Base-by-base conservation (phyloP, 306 rosid genomes). In the Elaeagnus macrophylla region DNA sequence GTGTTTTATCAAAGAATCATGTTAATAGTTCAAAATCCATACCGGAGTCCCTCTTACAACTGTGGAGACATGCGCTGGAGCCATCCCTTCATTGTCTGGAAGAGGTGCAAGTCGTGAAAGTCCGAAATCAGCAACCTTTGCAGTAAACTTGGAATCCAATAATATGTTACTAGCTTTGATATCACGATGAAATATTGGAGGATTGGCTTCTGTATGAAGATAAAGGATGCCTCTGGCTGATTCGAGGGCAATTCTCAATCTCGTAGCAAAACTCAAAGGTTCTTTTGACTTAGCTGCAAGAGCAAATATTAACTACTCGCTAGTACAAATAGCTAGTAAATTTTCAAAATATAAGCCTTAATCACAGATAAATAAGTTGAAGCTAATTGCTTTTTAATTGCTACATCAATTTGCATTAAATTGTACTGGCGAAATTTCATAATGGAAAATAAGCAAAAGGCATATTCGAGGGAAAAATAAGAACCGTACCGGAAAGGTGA, bases 31-130 rank as follows among this genome's bases (percentile, higher is more conserved):
- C 39, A 1, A 65, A 61, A 57, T 42, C 56, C 94, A 54, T 79
- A 90, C 97, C 3, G 95, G 97, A 55, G 97, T 90, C 65, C 97
- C 97, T 71, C 67, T 90, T 71, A 90, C 97, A 19, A 79, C 88
- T 7, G 97, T 90, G 37, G 97, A 90, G 57, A 90, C 80, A 51
- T 90, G 74, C 61, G 65, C 61, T 17, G 91, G 81, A 15, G 47
- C 69, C 14, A 25, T 62, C 60, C 95, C 97, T 67, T 79, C 94
- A 48, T 61, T 81, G 37, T 83, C 82, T 9, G 66, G 68, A 61
- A 50, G 48, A 1, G 95, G 97, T 38, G 94, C 94, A 59, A 83
- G 97, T 44, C 94, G 77, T 0, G 97, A 90, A 53, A 90, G 72
- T 61, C 97, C 97, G 45, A 90, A 90, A 81, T 90, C 97, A 3